Base-by-base conservation (phyloP, 805 yeast genomes). In the Cyberlindnera mycetangii region DNA sequence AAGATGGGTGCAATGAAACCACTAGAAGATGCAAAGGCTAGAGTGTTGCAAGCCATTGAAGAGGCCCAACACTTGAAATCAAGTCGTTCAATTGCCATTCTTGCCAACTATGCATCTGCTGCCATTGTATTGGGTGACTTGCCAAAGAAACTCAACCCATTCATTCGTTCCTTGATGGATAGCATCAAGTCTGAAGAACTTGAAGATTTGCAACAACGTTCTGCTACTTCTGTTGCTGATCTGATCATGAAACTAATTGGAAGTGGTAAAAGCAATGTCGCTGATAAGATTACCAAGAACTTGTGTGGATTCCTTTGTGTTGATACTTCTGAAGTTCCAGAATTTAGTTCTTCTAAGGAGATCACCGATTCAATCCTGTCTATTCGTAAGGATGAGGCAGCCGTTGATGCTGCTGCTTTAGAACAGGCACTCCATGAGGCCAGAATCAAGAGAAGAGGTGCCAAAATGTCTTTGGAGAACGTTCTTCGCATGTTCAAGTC, bases 291-390 rank as follows among this genome's bases (percentile, higher is more conserved):
- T 51, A 79, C 88, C 35, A 92, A 88, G 61, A 93, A 93, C 59
- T 68, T 95, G 44, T 87, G 96, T 67, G 96, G 92, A 0, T 92
- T 92, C 60, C 61, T 93, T 41, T 93, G 99, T 67, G 97, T 90
- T 25, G 99, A 92, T 61, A 89, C 97, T 0, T 79, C 93, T 3
- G 97, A 90, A 60, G 97, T 92, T 25, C 99, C 99, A 2, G 97
- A 89, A 57, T 93, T 88, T 59, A 71, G 72, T 14, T 82, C 85
- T 36, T 85, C 86, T 54, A 75, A 76, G 31, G 64, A 66, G 12
- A 69, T 73, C 44, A 71, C 65, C 15, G 79, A 76, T 36, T 68
- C 68, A 12, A 83, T 92, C 11, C 66, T 90, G 42, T 88, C 97
- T 1, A 71, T 89, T 53, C 71, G 79, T 44, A 88, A 87, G 55